A percentile compares a stretch with the other conserved stretches of the same genome.
Evolutionary conservation across 805 yeast species (phyloP).

Genomic region (Kregervanrija delftensis): DNA sequence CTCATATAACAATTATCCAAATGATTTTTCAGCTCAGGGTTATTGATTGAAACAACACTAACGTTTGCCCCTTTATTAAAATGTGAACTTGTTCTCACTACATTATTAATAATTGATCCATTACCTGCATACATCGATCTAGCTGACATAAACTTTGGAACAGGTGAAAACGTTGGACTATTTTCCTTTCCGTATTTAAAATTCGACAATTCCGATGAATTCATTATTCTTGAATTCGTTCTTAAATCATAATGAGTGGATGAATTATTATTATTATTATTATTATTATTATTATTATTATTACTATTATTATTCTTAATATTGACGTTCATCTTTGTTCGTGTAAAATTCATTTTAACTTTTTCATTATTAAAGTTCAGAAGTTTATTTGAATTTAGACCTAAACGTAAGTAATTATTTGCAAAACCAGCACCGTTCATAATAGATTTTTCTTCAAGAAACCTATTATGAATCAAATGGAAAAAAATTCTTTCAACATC

Average conservation of each 20-base stretch:
- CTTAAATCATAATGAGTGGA: too few species aligned
- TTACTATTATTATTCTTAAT: background rate
- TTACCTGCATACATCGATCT: constrained; percentile 9
- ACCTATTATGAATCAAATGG: constrained; percentile 58
- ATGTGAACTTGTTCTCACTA: background rate
- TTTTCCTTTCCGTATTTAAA: constrained; percentile 17
- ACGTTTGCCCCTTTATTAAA: constrained; percentile 13
- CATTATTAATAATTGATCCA: background rate
- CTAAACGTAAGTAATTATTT: constrained; percentile 61
- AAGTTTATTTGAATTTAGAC: constrained; percentile 47
- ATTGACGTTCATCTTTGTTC: constrained; percentile 1
- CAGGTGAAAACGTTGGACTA: constrained; percentile 4
- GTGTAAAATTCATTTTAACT: constrained; percentile 48
- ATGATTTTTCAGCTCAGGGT: constrained; percentile 22
- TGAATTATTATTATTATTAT: too few species aligned
- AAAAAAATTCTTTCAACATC: constrained; percentile 81
- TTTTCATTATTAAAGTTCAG: constrained; percentile 33
- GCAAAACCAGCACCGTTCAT: constrained; percentile 78
- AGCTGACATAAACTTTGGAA: constrained; percentile 15
- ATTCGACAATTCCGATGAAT: constrained; percentile 1
- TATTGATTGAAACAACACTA: constrained; percentile 7
- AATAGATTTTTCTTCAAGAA: constrained; percentile 64
- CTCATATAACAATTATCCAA: constrained; percentile 23
- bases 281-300: too few species aligned
- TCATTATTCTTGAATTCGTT: too few species aligned